A percentile compares a stretch with the other conserved stretches of the same genome.
Evolutionary conservation across 345 rosid genomes (phyloP).

Genomic region (Pistacia atlantica): DNA sequence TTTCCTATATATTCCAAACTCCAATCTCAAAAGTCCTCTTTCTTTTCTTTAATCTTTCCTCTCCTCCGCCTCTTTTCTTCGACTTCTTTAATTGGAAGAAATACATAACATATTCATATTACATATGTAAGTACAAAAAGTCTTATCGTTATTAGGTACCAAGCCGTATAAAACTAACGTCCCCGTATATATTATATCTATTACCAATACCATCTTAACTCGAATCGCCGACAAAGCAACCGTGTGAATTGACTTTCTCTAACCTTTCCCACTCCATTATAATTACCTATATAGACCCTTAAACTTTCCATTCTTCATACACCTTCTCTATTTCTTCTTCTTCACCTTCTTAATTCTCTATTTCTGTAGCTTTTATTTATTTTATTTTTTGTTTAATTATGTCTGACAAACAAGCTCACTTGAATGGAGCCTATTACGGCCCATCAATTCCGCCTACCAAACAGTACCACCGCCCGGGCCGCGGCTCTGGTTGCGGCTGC

Average conservation of each 20-base stretch:
- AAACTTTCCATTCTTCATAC: not conserved
- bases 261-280: not conserved
- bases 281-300: not conserved
- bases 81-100: no score
- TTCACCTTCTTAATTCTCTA: not conserved
- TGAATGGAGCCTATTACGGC: conserved; percentile 78
- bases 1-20: no score
- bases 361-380: not conserved
- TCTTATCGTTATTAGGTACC: no score
- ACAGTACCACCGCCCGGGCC: conserved; percentile 52
- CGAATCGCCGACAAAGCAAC: conserved; percentile 11
- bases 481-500: conserved; percentile 49
- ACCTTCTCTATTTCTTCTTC: not conserved
- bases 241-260: conserved; percentile 30
- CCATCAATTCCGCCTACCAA: conserved; percentile 58
- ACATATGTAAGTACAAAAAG: no score
- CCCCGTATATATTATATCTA: no score
- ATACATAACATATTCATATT: no score
- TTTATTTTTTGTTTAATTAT: conserved; percentile 20
- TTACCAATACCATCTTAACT: not conserved
- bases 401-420: conserved; percentile 53
- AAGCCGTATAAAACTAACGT: no score
- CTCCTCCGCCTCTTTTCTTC: no score
- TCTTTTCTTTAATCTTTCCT: no score
- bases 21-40: no score